Evolutionary conservation across 208 protist species (phyloP), one percentile per base, ranked within the genome.

Genomic region (Trypanosoma rangeli): DNA sequence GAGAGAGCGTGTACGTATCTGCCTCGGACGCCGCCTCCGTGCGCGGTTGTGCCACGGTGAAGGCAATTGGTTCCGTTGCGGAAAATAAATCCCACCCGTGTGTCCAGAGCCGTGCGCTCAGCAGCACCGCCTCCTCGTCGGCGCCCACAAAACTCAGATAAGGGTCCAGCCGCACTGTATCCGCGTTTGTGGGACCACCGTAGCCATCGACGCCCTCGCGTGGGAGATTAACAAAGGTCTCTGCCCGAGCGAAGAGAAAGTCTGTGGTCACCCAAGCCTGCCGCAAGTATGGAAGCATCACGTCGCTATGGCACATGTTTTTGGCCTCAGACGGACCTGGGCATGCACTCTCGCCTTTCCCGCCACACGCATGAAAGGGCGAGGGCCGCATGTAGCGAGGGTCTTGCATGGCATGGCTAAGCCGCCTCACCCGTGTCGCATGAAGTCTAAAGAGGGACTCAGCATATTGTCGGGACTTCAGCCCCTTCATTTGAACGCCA

Each of bases 51-150:
- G 56, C 22, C 31, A 29, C 57, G 15, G 26, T 9, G 31, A 78
- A 80, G 0, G 53, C 66, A 33, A 86, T 74, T 5, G 80, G 68
- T 48, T 85, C 84, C 16, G 74, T 86, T 9, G 78, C 26, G 10
- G 75, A 70, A 69, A 85, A 85, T 1, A 85, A 56, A 57, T 89
- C 81, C 76, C 77, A 85, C 18, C 84, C 84, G 53, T 79, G 58
- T 33, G 77, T 84, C 83, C 83, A 88, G 24, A 88, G 60, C 50
- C 73, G 71, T 5, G 73, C 62, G 31, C 74, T 84, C 12, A 81
- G 54, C 48, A 83, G 68, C 20, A 80, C 24, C 33, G 81, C 68
- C 50, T 77, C 64, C 29, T 76, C 65, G n/a, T 64, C 80, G 26
- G 54, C 29, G 15, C 68, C 73, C 16, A 88, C 37, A 46, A 73